Evolutionary conservation across 1,139 yeast species (phyloP), one percentile per base, ranked within the genome.

Genomic region (Geotrichum cucujoidarum): DNA sequence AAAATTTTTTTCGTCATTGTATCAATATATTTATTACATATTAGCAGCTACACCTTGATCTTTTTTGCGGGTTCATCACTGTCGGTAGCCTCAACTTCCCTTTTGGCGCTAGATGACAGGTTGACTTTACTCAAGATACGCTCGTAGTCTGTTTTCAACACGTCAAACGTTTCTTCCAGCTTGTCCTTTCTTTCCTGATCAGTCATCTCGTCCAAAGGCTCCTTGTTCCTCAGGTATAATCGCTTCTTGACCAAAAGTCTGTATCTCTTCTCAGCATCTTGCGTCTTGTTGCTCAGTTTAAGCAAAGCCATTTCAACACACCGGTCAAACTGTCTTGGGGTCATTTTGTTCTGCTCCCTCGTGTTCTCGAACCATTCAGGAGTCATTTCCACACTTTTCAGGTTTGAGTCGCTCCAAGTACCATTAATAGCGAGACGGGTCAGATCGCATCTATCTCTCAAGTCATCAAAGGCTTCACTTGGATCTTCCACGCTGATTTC

Each of bases 401-500:
- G 36, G 18, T 30, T 4, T 8, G 34, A 37, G 13, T 57, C 56
- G 11, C 56, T 54, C 57, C 54, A 73, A 56, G 55, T 65, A 42
- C 42, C 71, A 62, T 22, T 55, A 48, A 40, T 58, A 53, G 53
- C 64, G 36, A 89, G 67, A 55, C 85, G 68, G 40, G 70, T 67
- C 56, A 92, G 71, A 62, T 92, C 98, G 52, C 82, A 76, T 30
- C 92, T 71, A 64, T 92, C 97, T 54, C 98, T 75, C 58, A 94
- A 69, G 61, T 87, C 95, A 61, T 92, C 98, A 67, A 92, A 92
- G 38, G 81, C 80, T 63, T 90, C 97, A 61, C 85, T 87, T 2
- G 98, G 98, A 63, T 94, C 98, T 63, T 92, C 98, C 8, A 94
- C 90, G 0, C 92, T 89, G 36, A 92, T 75, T 60, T 90, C 95